These are phyloP conservation scores for Adenanthera pavonina DNA, from an alignment of 306 rosid genomes.

Conservation along the genomic window DNA sequence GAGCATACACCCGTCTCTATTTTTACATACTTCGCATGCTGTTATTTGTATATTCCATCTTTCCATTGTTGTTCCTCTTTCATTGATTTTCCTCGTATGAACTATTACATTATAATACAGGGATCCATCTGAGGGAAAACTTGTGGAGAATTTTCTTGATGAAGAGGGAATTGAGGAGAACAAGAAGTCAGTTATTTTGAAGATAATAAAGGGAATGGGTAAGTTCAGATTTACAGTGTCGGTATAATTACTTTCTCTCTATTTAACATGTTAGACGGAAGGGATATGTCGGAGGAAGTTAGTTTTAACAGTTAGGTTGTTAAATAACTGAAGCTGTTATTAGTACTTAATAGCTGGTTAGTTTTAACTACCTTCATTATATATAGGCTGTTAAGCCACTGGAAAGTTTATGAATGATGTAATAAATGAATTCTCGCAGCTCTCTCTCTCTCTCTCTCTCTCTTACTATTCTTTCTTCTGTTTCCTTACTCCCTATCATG, in stretches of 20 bases:
- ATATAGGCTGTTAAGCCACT: background rate
- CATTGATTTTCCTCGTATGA: background rate
- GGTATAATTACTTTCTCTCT: constrained; percentile 12
- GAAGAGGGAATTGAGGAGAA: constrained; percentile 71
- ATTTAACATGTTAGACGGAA: background rate
- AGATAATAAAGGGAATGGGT: constrained; percentile 84
- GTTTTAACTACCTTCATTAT: too few species aligned
- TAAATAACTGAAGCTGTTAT: background rate
- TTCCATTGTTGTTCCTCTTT: background rate
- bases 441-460: background rate
- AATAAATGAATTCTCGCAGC: background rate
- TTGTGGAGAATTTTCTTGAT: constrained; percentile 73
- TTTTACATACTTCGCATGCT: background rate
- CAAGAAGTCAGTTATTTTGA: constrained; percentile 56
- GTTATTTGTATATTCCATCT: constrained; percentile 5
- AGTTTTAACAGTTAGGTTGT: background rate
- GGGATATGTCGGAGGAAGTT: background rate
- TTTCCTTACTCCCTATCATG: too few species aligned
- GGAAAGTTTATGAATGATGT: background rate
- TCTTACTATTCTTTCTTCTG: background rate
- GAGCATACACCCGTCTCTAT: background rate
- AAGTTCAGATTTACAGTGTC: constrained; percentile 34
- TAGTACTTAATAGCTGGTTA: background rate
- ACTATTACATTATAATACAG: constrained; percentile 45
- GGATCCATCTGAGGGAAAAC: constrained; percentile 73